Evolutionary conservation across 176 grass and related monocot genomes (phyloP), one percentile per base, ranked within the genome.

Genomic region (Aegilops sharonensis): DNA sequence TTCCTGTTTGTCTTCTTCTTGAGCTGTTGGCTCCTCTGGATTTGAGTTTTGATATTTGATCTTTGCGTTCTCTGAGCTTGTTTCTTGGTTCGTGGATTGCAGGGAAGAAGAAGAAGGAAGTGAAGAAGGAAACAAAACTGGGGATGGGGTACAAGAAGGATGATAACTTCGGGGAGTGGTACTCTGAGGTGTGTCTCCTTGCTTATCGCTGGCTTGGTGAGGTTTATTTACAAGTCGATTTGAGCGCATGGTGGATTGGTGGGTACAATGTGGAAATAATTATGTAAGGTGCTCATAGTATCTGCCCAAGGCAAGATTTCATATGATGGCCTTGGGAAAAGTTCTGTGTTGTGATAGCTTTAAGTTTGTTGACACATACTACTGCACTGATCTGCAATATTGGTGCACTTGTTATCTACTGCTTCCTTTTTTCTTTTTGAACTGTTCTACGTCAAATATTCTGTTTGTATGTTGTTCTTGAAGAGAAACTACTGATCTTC

Each of bases 81-180:
- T 64, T 17, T 76, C 2, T 47, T 76, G 63, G 5, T 45, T 24
- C 1, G 4, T 68, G 71, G 14, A 18, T 84, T 77, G 27, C 78
- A 87, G 91, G 89, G 72, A 98, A 86, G 80, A 95, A 86, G 80
- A 95, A 98, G 93, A 95, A 98, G 91, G 91, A 98, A 80, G 89
- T 98, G 68, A 98, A 98, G 88, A 98, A 98, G 89, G 95, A 98
- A 81, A 98, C 95, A 5, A 90, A 93, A 68, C 89, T 98, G 5
- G 93, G 95, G 39, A 87, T 98, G 91, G 89, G 88, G 7, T 88
- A 80, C 68, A 98, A 95, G 88, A 98, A 98, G 78, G 89, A 94
- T 36, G 91, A 92, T 14, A 93, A 95, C 85, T 98, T 98, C 61
- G 95, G 95, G 69, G 93, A 93, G 78, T 98, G 95, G 95, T 98